Evolutionary conservation across 306 rosid species (phyloP).

Genomic region (Begonia fuchsioides): DNA sequence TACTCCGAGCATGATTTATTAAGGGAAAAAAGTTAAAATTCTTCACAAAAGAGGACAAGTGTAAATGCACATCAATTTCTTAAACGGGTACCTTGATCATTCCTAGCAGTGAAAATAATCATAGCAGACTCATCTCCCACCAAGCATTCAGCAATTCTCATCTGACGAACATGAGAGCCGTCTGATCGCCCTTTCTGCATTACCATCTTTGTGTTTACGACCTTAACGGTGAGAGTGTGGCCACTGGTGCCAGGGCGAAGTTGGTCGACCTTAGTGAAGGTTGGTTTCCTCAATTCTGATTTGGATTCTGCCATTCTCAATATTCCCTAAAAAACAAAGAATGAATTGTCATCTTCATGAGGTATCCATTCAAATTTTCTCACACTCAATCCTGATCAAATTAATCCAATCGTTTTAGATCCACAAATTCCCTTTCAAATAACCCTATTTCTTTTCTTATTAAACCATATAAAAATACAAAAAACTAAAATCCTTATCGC

Average conservation of each 20-base stretch:
- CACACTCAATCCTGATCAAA: no score
- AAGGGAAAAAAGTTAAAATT: no score
- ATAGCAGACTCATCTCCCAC: slow-evolving; percentile 91
- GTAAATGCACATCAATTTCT: no score
- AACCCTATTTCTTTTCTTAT: no score
- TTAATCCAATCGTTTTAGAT: no score
- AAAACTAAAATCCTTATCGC: no score
- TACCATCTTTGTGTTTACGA: slow-evolving; percentile 73
- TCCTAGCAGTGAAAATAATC: slow-evolving; percentile 78
- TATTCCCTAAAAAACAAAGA: slow-evolving; percentile 13
- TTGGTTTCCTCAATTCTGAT: slow-evolving; percentile 76
- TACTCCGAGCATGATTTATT: no score
- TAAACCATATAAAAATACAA: no score
- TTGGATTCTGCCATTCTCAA: slow-evolving; percentile 61
- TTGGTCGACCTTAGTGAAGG: slow-evolving; percentile 74
- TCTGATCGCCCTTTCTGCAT: slow-evolving; percentile 77
- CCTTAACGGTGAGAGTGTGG: slow-evolving; percentile 67
- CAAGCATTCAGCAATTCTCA: slow-evolving; percentile 88
- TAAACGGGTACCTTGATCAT: slow-evolving; percentile 59
- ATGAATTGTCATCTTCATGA: no score
- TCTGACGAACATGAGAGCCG: slow-evolving; percentile 84
- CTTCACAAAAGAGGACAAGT: no score
- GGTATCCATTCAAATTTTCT: no score
- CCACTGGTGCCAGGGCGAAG: slow-evolving; percentile 83
- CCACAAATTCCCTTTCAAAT: no score